phyloP scores from a whole-genome alignment of 805 yeast genomes.

The Alloascoidea hylecoeti region DNA sequence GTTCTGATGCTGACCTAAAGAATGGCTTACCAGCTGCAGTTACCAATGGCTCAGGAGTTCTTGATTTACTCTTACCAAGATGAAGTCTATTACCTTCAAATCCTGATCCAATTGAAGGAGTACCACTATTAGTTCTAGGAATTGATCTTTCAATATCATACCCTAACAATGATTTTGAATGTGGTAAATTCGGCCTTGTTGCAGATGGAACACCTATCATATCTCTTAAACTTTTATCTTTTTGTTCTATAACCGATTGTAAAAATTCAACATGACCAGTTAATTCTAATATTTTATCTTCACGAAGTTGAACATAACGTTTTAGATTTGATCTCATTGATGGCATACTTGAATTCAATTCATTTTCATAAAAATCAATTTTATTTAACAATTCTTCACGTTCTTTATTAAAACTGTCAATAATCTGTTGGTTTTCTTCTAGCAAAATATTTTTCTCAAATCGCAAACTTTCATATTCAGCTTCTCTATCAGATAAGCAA shows the following conservation, averaged over 20 bases:
- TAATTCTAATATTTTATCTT: not conserved
- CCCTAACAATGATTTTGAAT: not conserved
- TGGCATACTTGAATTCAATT: not conserved
- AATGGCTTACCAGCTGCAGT: slow-evolving; percentile 1
- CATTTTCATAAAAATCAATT: not conserved
- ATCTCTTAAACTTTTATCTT: not conserved
- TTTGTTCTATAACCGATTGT: not conserved
- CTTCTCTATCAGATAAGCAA: not conserved
- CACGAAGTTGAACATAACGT: not conserved
- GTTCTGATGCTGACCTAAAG: not conserved
- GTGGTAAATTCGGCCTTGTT: not conserved
- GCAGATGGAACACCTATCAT: too few species aligned
- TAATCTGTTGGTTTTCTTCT: not conserved
- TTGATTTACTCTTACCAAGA: not conserved
- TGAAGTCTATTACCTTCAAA: not conserved
- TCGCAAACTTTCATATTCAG: not conserved
- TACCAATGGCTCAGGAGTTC: not conserved
- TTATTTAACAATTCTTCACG: not conserved
- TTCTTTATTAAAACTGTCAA: not conserved
- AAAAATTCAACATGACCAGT: not conserved
- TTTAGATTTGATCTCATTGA: not conserved
- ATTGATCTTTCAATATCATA: not conserved
- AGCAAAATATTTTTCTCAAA: not conserved
- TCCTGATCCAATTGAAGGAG: not conserved
- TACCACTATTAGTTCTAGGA: not conserved